Base-by-base conservation (phyloP, 1,284 basidiomycete species). In the Puccinia brachypodii region DNA sequence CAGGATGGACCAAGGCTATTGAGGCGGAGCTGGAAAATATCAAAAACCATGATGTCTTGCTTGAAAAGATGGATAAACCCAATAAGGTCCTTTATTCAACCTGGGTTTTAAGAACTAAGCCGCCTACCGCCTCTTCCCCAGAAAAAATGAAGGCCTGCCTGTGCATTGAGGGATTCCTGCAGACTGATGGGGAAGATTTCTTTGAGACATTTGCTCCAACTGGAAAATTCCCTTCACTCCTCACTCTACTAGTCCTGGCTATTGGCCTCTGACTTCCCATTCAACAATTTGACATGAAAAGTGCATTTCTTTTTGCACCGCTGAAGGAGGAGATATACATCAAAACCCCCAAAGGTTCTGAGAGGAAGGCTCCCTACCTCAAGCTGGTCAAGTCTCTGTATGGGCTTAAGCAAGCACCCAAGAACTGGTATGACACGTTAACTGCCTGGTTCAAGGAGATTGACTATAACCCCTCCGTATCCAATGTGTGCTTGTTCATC, bases 121-220 rank as follows among this genome's bases (percentile, higher is more conserved):
- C 83, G 14, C 85, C 88, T 36, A 84, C 84, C 2, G 38, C 85
- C 4, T 87, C 88, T 0, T 75, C 85, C 0, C 75, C 88, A 1
- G 53, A 83, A 14, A 81, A 83, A 19, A 84, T 85, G 80, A 89
- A 89, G 73, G 88, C 87, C 0, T 76, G 85, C 0, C 85, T 89
- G 0, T 87, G 89, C 0, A 89, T 87, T 0, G 85, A 87, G 60
- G 89, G 89, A 0, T 89, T 88, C 84, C 84, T 84, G 0, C 89
- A 90, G 83, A 82, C 85, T 0, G 84, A 84, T 2, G 87, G 88
- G 0, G 66, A 88, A 0, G 87, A 90, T 82, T 89, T 87, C 82
- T 85, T 87, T 31, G 85, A 89, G 86, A n/a, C n/a, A n/a, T n/a
- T n/a, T n/a, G n/a, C n/a, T n/a, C n/a, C n/a, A n/a, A n/a, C n/a